These are phyloP conservation scores for Diospyros lotus DNA, from an alignment of 148 eudicot species.

Conservation along the genomic window DNA sequence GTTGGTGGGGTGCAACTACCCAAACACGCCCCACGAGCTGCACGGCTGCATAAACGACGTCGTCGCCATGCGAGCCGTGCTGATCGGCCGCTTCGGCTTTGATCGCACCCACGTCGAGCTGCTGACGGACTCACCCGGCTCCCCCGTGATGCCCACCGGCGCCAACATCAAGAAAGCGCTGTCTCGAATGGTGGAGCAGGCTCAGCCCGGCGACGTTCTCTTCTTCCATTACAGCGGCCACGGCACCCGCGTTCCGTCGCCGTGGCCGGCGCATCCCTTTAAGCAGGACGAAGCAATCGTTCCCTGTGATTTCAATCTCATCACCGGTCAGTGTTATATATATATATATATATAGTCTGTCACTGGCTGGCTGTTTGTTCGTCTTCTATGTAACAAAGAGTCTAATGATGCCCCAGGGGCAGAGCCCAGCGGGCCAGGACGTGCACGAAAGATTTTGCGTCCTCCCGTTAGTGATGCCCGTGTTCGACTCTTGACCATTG, in stretches of 20 bases:
- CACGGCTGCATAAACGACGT: slow-evolving; percentile 58
- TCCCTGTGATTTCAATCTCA: slow-evolving; percentile 64
- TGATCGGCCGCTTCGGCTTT: slow-evolving; percentile 35
- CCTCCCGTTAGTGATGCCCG: too few relatives aligned
- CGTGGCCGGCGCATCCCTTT: slow-evolving; percentile 25
- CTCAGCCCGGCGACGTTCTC: slow-evolving; percentile 47
- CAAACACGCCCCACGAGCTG: slow-evolving; percentile 38
- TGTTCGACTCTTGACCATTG: too few relatives aligned
- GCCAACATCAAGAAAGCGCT: slow-evolving; percentile 53
- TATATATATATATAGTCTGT: too few relatives aligned
- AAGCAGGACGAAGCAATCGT: slow-evolving; percentile 60
- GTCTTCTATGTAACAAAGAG: too few relatives aligned
- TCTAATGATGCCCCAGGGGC: too few relatives aligned
- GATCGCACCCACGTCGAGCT: slow-evolving; percentile 31
- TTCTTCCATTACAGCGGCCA: slow-evolving; percentile 70
- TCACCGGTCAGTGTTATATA: slow-evolving; percentile 35
- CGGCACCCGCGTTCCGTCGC: slow-evolving; percentile 45
- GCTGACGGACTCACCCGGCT: slow-evolving; percentile 37
- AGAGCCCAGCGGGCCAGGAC: too few relatives aligned
- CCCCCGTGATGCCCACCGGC: slow-evolving; percentile 46
- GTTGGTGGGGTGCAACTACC: slow-evolving; percentile 55
- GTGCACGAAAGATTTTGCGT: too few relatives aligned
- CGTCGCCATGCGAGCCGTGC: slow-evolving; percentile 31
- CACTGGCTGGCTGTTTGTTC: too few relatives aligned
- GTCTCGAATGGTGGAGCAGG: slow-evolving; percentile 37